Evolutionary conservation across 75 land plant genomes (phyloP).

Genomic region (Picea glauca): DNA sequence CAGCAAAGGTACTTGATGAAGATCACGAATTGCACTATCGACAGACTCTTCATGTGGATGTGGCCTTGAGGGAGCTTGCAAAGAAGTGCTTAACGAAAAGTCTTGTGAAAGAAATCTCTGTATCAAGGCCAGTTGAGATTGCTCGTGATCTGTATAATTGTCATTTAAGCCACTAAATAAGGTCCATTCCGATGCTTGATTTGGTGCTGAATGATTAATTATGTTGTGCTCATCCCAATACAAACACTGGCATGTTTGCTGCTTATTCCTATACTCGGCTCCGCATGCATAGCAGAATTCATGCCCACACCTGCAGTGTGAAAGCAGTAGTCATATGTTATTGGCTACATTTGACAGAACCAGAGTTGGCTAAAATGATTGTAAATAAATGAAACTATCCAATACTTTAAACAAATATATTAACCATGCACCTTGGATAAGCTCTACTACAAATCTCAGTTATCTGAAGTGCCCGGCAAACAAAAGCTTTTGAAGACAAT

Average conservation of each 20-base stretch:
- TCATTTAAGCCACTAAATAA: conserved; percentile 35
- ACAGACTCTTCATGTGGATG: conserved; percentile 43
- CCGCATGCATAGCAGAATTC: conserved; percentile 94
- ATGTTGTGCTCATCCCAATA: conserved; percentile 66
- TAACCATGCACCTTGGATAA: neutral
- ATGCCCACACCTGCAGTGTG: conserved; percentile 72
- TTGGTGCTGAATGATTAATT: conserved; percentile 7
- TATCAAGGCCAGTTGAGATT: conserved; percentile 52
- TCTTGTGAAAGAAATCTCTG: conserved; percentile 65
- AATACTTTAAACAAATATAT: neutral
- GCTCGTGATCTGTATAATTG: conserved; percentile 57
- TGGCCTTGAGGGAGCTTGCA: conserved; percentile 40
- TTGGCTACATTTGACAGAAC: neutral
- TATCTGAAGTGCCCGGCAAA: neutral
- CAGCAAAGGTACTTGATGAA: conserved; percentile 66
- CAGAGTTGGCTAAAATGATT: neutral
- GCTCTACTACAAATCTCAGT: too few species aligned
- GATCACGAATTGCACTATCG: conserved; percentile 53
- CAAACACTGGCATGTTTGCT: conserved; percentile 69
- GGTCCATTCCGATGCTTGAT: conserved; percentile 52
- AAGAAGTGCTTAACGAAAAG: conserved; percentile 31
- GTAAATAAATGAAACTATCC: neutral
- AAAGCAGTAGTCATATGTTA: neutral
- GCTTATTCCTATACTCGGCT: conserved; percentile 64
- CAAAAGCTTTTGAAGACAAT: neutral